Evolutionary conservation across 2,329 filamentous ascomycete genomes (phyloP).

Genomic region (Phyllosticta capitalensis): DNA sequence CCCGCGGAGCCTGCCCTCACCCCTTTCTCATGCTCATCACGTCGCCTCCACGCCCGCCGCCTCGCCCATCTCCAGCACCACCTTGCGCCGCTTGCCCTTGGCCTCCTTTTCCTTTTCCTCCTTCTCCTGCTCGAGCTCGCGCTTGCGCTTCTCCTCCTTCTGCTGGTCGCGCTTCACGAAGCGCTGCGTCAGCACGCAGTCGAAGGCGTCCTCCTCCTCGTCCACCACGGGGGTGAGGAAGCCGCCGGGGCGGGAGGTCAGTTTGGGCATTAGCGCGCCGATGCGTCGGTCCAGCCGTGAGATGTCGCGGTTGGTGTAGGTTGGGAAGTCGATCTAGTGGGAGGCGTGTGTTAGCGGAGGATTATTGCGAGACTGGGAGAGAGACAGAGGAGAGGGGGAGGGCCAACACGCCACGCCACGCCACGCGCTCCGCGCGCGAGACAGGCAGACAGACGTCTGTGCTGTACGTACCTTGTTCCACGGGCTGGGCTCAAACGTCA

Average conservation of each 20-base stretch:
- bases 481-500: not conserved
- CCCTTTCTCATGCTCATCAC: too few relatives aligned
- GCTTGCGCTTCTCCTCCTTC: not conserved
- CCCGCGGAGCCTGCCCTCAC: too few relatives aligned
- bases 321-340: not conserved
- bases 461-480: not conserved
- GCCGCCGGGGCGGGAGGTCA: not conserved
- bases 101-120: not conserved
- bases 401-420: not conserved
- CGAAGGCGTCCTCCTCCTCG: not conserved
- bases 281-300: not conserved
- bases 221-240: not conserved
- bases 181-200: not conserved
- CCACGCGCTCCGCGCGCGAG: not conserved
- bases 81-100: not conserved
- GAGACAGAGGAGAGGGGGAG: not conserved
- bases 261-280: not conserved
- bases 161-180: not conserved
- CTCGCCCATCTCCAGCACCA: not conserved
- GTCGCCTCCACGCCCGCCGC: too few relatives aligned
- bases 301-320: not conserved
- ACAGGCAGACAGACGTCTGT: too few relatives aligned
- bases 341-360: not conserved
- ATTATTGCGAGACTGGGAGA: too few relatives aligned
- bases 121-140: not conserved